Conservation (phyloP, 352 stramenopile species). For the Halophytophthora batemanensis region DNA sequence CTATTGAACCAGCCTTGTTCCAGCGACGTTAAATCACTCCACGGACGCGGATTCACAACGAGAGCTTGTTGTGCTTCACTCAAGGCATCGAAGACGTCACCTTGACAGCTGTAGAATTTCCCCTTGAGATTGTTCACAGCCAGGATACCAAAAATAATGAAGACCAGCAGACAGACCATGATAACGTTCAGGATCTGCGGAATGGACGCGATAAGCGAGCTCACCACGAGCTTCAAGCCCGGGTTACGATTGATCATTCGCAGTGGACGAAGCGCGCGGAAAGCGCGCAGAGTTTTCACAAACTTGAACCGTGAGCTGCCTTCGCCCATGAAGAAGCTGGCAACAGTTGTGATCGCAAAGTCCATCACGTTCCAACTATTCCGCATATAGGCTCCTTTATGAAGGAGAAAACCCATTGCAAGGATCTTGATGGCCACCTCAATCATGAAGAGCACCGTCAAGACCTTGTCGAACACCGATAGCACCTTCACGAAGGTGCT, state of each 20-base stretch:
- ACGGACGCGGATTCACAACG: constrained; percentile 42
- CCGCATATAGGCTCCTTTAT: constrained; percentile 65
- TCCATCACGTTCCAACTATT: constrained; percentile 91
- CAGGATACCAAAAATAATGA: constrained; percentile 87
- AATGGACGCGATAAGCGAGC: constrained; percentile 72
- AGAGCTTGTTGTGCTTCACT: constrained; percentile 32
- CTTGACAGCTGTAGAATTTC: constrained; percentile 72
- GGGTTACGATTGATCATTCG: constrained; percentile 83
- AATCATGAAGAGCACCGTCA: constrained; percentile 85
- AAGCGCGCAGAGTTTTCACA: constrained; percentile 62
- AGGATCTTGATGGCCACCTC: constrained; percentile 89
- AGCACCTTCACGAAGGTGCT: constrained; percentile 43
- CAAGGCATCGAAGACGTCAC: constrained; percentile 39
- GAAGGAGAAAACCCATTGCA: constrained; percentile 67
- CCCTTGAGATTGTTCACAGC: constrained; percentile 91
- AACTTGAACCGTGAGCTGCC: constrained; percentile 66
- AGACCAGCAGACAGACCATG: constrained; percentile 77
- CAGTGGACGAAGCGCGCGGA: constrained; percentile 78
- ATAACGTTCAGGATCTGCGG: constrained; percentile 84
- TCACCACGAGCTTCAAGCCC: constrained; percentile 73
- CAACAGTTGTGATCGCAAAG: constrained; percentile 81
- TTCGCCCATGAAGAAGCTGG: constrained; percentile 70
- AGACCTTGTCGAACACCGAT: constrained; percentile 52
- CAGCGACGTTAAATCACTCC: constrained; percentile 33
- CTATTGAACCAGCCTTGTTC: constrained; percentile 42